A percentile compares a stretch with the other conserved stretches of the same genome.
Evolutionary conservation across 768 basidiomycete species (phyloP).

Genomic region (Thelephora ganbajun): DNA sequence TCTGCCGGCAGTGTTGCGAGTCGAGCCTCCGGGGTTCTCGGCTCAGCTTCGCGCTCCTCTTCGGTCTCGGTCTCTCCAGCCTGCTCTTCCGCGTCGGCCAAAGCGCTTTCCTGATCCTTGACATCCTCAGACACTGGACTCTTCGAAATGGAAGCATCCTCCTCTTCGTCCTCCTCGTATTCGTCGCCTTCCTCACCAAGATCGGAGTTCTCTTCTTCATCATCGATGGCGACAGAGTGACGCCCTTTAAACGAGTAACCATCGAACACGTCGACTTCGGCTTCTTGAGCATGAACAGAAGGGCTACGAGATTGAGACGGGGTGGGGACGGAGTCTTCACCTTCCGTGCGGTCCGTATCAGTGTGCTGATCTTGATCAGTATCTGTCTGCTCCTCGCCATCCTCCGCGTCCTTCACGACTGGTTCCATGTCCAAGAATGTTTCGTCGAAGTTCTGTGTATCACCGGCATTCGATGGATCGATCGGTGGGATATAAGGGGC

Average conservation of each 20-base stretch:
- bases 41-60: conserved; percentile 30
- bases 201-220: conserved; percentile 45
- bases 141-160: conserved; percentile 8
- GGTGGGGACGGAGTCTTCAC: conserved; percentile 63
- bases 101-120: conserved; percentile 7
- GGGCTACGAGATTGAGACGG: conserved; percentile 72
- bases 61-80: conserved; percentile 13
- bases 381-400: conserved; percentile 31
- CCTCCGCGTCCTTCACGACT: conserved; percentile 64
- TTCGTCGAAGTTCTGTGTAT: conserved; percentile 97
- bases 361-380: conserved; percentile 62
- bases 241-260: conserved; percentile 90
- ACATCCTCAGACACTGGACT: conserved; percentile 10
- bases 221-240: conserved; percentile 63
- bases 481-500: conserved; percentile 90
- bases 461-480: conserved; percentile 81
- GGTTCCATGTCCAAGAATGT: conserved; percentile 95
- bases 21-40: conserved; percentile 67
- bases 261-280: conserved; percentile 76
- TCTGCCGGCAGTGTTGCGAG: conserved; percentile 10
- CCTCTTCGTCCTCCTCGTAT: conserved; percentile 30
- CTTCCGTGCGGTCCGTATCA: conserved; percentile 57
- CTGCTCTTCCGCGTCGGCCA: conserved; percentile 3
- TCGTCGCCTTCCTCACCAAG: conserved; percentile 27
- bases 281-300: conserved; percentile 37